Evolutionary conservation across 345 rosid genomes (phyloP).

Genomic region (Geranium rotundifolium): DNA sequence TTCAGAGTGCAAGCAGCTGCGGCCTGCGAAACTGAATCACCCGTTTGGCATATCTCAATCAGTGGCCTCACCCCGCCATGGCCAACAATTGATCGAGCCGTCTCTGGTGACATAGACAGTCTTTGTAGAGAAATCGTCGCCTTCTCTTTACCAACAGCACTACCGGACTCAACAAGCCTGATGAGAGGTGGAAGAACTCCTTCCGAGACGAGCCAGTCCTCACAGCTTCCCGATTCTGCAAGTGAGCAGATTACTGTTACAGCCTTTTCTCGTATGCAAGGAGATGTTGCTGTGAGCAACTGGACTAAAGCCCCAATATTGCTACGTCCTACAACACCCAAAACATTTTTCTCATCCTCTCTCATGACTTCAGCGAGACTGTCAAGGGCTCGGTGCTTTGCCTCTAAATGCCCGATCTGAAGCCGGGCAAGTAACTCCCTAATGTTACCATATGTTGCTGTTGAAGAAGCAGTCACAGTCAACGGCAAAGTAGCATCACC

Average conservation of each 20-base stretch:
- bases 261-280: slow-evolving; percentile 61
- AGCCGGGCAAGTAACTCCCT: slow-evolving; percentile 83
- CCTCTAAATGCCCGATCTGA: slow-evolving; percentile 91
- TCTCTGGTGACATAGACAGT: slow-evolving; percentile 65
- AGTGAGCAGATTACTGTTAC: slow-evolving; percentile 58
- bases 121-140: slow-evolving; percentile 72
- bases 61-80: slow-evolving; percentile 70
- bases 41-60: slow-evolving; percentile 57
- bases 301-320: slow-evolving; percentile 69
- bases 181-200: slow-evolving; percentile 74
- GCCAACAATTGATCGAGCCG: slow-evolving; percentile 71
- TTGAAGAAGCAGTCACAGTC: slow-evolving; percentile 24
- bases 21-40: slow-evolving; percentile 79
- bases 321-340: slow-evolving; percentile 47
- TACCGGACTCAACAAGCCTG: slow-evolving; percentile 80
- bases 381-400: slow-evolving; percentile 80
- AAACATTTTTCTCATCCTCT: slow-evolving; percentile 66
- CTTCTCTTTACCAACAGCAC: slow-evolving; percentile 57
- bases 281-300: slow-evolving; percentile 64
- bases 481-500: slow-evolving; percentile 53
- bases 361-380: slow-evolving; percentile 60
- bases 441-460: slow-evolving; percentile 19
- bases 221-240: slow-evolving; percentile 71
- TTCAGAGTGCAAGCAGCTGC: slow-evolving; percentile 75
- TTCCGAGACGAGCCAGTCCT: slow-evolving; percentile 82